phyloP scores from a whole-genome alignment of 2,329 filamentous ascomycete species.

The Colletotrichum graminicola region DNA sequence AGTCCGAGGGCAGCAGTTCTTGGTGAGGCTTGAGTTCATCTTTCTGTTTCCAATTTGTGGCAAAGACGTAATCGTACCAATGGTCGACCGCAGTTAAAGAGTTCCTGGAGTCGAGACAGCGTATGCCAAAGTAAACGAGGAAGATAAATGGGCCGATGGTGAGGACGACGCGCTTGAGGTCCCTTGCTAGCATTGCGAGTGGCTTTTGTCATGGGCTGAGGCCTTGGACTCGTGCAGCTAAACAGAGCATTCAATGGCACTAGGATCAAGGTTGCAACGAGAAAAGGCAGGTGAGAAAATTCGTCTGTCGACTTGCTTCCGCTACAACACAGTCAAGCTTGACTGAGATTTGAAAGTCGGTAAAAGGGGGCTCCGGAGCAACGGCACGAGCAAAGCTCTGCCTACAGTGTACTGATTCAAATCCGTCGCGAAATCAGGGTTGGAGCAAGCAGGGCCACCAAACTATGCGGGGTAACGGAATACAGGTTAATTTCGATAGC shows the following conservation, averaged over 20 bases:
- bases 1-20: constrained; percentile 54
- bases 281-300: neutral
- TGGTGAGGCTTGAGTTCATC: constrained; percentile 34
- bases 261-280: constrained; percentile 3
- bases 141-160: constrained; percentile 48
- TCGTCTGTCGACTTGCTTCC: neutral
- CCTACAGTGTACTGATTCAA: constrained; percentile 6
- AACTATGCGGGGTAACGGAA: constrained; percentile 19
- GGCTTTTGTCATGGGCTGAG: neutral
- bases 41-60: constrained; percentile 30
- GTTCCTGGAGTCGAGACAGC: constrained; percentile 14
- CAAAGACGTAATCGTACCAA: constrained; percentile 36
- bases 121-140: constrained; percentile 48
- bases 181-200: constrained; percentile 50
- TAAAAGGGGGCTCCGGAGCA: neutral
- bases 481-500: neutral
- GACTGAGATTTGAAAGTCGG: neutral
- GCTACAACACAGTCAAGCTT: neutral
- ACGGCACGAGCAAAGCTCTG: neutral
- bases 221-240: neutral
- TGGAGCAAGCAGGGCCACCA: constrained; percentile 9
- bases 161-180: constrained; percentile 50
- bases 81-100: neutral
- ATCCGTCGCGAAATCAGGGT: constrained; percentile 12
- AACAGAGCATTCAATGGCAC: neutral